These are phyloP conservation scores for Alternaria sp. DNA, from an alignment of 2,329 filamentous ascomycete species.

Conservation along the genomic window DNA sequence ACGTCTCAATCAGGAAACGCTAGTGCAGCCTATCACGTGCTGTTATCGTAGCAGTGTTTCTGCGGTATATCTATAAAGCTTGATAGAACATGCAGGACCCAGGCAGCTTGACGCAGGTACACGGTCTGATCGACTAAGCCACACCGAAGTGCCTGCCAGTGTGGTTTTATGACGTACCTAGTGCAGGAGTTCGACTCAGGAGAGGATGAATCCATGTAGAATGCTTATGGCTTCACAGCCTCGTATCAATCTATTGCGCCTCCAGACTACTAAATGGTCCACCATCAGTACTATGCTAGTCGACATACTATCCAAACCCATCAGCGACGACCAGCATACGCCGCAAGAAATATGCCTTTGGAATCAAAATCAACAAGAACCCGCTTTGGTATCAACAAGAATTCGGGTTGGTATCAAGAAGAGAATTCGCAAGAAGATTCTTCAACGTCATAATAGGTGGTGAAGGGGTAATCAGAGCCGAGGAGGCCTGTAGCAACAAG, in stretches of 20 bases:
- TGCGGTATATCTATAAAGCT: constrained; percentile 12
- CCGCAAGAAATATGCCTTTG: constrained; percentile 4
- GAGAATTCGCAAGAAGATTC: constrained; percentile 36
- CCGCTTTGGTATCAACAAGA: constrained; percentile 10
- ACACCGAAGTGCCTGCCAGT: neutral
- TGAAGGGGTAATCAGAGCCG: constrained; percentile 27
- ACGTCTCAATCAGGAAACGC: constrained; percentile 19
- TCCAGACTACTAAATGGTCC: neutral
- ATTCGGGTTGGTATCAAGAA: constrained; percentile 26
- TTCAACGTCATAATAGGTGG: constrained; percentile 39
- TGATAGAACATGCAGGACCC: constrained; percentile 10
- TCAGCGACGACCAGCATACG: constrained; percentile 6
- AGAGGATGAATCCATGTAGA: neutral
- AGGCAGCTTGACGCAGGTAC: constrained; percentile 14
- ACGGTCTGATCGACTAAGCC: neutral
- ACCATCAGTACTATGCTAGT: constrained; percentile 5
- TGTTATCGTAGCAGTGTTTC: constrained; percentile 2
- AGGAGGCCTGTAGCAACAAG: constrained; percentile 21
- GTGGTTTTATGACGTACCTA: constrained; percentile 3
- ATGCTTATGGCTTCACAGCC: neutral
- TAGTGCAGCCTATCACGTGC: constrained; percentile 20
- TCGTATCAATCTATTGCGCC: neutral
- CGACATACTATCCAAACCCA: constrained; percentile 1
- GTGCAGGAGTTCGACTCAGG: neutral
- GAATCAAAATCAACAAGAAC: constrained; percentile 17